Conservation (phyloP, 2,329 filamentous ascomycete genomes). For the Xylaria sp. region DNA sequence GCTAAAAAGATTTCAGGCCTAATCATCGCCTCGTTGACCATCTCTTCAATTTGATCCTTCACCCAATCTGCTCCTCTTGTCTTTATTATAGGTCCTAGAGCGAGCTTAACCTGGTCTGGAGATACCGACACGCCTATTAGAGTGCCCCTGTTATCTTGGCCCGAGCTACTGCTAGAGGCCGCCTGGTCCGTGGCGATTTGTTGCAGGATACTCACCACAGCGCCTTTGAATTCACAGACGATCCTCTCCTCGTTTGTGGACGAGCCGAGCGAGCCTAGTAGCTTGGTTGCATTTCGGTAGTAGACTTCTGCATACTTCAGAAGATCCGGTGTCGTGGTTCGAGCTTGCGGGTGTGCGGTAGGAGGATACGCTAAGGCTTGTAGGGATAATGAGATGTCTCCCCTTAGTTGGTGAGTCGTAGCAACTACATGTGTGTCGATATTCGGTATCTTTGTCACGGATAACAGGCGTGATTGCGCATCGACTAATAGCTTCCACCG, state of each 20-base stretch:
- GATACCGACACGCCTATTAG: constrained; percentile 12
- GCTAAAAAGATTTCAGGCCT: constrained; percentile 28
- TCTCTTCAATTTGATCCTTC: constrained; percentile 33
- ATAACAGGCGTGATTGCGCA: constrained; percentile 34
- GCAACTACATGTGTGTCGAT: constrained; percentile 36
- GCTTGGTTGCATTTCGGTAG: constrained; percentile 49
- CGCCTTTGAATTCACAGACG: constrained; percentile 36
- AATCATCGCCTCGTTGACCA: constrained; percentile 31
- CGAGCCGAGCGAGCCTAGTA: constrained; percentile 34
- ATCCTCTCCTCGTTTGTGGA: constrained; percentile 26
- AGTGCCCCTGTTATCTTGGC: constrained; percentile 15
- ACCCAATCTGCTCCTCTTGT: constrained; percentile 29
- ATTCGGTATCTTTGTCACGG: constrained; percentile 36
- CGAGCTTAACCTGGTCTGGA: constrained; percentile 21
- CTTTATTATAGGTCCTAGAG: constrained; percentile 17
- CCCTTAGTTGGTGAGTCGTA: constrained; percentile 46
- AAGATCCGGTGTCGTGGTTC: constrained; percentile 41
- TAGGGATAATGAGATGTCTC: constrained; percentile 46
- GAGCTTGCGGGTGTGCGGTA: constrained; percentile 41
- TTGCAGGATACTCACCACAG: constrained; percentile 34
- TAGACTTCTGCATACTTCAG: constrained; percentile 48
- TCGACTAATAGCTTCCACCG: constrained; percentile 48
- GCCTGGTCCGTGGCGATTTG: constrained; percentile 22
- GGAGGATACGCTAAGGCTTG: constrained; percentile 46
- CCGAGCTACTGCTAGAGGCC: constrained; percentile 25